A percentile compares a stretch with the other conserved stretches of the same genome.
Evolutionary conservation across 495 filamentous ascomycete species (phyloP).

Genomic region (Cercophora newfieldiana): DNA sequence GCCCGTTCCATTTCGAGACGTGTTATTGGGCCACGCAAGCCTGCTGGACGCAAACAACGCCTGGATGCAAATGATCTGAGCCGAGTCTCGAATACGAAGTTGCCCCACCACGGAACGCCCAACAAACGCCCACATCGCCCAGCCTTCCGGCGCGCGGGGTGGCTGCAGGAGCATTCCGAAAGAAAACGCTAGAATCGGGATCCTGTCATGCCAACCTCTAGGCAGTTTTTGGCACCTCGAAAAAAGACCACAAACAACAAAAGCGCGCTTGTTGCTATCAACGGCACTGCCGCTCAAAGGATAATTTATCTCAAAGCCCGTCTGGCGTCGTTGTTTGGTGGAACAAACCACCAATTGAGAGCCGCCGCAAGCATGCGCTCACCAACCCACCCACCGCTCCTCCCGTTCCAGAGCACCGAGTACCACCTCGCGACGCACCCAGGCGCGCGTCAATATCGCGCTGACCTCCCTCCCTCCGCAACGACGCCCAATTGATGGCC

Average conservation of each 20-base stretch:
- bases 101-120: not conserved
- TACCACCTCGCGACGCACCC: not conserved
- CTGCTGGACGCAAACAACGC: not conserved
- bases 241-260: not conserved
- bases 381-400: not conserved
- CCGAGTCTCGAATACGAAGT: not conserved
- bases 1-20: not conserved
- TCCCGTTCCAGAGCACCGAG: not conserved
- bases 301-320: not conserved
- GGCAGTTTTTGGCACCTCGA: not conserved
- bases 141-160: not conserved
- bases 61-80: not conserved
- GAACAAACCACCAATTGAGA: not conserved
- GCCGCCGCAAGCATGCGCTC: not conserved
- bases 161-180: not conserved
- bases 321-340: not conserved
- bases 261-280: not conserved
- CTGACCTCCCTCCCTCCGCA: conserved; percentile 7
- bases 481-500: not conserved
- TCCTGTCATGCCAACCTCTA: not conserved
- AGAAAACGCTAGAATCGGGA: conserved; percentile 1
- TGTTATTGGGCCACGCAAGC: not conserved
- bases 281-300: not conserved
- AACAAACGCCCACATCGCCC: not conserved
- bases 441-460: conserved; percentile 13